Evolutionary conservation across 139 green algal genomes (phyloP), one percentile per base, ranked within the genome.

Genomic region (Volvox africanus): DNA sequence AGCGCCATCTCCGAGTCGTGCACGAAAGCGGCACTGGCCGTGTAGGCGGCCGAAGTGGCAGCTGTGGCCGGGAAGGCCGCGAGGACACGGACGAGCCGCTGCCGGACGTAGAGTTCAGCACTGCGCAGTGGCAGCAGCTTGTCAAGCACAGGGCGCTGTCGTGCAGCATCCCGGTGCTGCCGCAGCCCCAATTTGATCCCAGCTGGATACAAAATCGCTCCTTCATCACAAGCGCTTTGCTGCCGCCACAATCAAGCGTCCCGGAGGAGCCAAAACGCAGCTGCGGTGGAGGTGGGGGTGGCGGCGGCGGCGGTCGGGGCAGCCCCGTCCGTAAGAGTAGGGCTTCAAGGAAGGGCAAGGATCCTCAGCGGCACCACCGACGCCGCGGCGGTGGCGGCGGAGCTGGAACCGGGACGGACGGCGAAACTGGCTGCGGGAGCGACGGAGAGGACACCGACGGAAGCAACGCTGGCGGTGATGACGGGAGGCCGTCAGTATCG

Each of bases 91-190:
- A 71, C 50, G 50, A 86, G 50, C 50, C 44, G 20, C 67, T 68
- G 14, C 35, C 21, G 24, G 67, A 67, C 2, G 30, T 89, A 28
- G 83, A 89, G 18, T 65, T 80, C 30, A 69, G 17, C 26, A 0
- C 36, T 20, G 83, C 16, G 35, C 83, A 89, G 68, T 89, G 83
- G 83, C 83, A 89, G 36, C 83, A 89, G 68, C 83, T 89, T 0
- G 35, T 80, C 18, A 33, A 26, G 65, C 91, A 80, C 62, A 17
- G 20, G 1, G 65, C 82, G 24, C 90, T 87, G 30, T 89, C 84
- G 37, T 92, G 69, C 79, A 87, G 65, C 78, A 75, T 61, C 69
- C 88, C 84, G 13, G 33, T 68, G 61, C 35, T 93, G 68, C 84
- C 77, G 30, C 20, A 62, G 82, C 65, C 92, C 61, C 36, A 50